Base-by-base conservation (phyloP, 345 rosid species). In the Brassica juncea region DNA sequence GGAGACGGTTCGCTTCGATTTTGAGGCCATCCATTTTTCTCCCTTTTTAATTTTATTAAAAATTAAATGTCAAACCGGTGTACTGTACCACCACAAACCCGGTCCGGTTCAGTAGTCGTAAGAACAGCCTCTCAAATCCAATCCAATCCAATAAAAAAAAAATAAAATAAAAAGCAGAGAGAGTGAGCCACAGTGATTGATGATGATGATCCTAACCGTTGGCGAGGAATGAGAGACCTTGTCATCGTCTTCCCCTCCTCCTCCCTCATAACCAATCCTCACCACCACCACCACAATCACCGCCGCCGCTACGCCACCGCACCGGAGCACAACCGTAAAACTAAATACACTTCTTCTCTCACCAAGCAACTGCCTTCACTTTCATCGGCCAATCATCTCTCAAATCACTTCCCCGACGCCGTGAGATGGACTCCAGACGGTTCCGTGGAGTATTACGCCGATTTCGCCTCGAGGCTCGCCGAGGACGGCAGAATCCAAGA, bases 401-500 rank as follows among this genome's bases (percentile, higher is more conserved):
- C 82, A 62, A 61, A 49, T 34, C 64, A 83, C 30, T 68, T 76
- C 71, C 60, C 84, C 8, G 71, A 71, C 32, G 70, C 88, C 80
- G 49, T 84, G 31, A 84, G 74, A 76, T 78, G 78, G 86, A 83
- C 86, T 81, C 69, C 80, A 62, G 39, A 73, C 55, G 75, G 81
- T 70, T 73, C 72, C 3, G 71, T 82, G 32, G 77, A 71, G 71
- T 77, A 88, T 82, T 77, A 86, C 63, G 88, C 87, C 12, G 86
- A 84, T 70, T 81, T 89, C 66, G 92, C 97, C 7, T 85, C 92
- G 23, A 85, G 82, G 80, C 91, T 89, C 57, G 96, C 94, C 32
- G 90, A 76, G 35, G 92, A 86, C 7, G 97, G 92, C 39, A 87
- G 89, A 66, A 88, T 93, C 15, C 83, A 84, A 61, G 98, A 94